These are phyloP conservation scores for Cladobotryum mycophilum DNA, from an alignment of 2,329 filamentous ascomycete species.

Conservation along the genomic window DNA sequence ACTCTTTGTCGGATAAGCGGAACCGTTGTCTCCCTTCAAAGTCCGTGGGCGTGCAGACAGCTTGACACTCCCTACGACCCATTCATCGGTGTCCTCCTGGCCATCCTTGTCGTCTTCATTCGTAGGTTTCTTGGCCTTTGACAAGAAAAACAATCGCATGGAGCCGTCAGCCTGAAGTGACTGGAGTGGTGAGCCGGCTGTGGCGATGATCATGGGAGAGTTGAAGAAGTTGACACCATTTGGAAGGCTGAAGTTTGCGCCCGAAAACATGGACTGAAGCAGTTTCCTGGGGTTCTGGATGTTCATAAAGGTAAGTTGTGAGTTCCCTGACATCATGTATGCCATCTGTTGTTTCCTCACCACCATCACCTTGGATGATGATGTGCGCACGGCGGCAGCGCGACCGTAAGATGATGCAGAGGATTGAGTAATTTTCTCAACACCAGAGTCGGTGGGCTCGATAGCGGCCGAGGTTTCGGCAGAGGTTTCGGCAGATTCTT, in stretches of 20 bases:
- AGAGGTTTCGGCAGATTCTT: not conserved
- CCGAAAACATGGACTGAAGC: constrained; percentile 6
- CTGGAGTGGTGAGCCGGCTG: constrained; percentile 2
- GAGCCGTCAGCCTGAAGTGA: constrained; percentile 3
- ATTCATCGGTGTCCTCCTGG: not conserved
- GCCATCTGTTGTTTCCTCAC: constrained; percentile 3
- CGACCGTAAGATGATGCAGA: not conserved
- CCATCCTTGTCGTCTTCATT: constrained; percentile 1
- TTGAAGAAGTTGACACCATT: constrained; percentile 3
- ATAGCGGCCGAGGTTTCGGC: not conserved
- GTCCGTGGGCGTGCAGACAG: constrained; percentile 4
- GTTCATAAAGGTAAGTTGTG: constrained; percentile 6
- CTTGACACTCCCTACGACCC: constrained; percentile 10
- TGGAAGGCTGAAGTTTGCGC: not conserved
- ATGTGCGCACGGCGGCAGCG: not conserved
- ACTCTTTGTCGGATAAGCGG: not conserved
- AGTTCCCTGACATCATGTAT: not conserved
- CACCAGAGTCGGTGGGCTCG: not conserved
- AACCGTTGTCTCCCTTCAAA: not conserved
- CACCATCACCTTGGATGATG: not conserved
- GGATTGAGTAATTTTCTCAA: not conserved
- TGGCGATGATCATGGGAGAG: constrained; percentile 9
- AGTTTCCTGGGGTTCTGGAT: constrained; percentile 5
- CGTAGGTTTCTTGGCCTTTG: constrained; percentile 2
- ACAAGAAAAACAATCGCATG: constrained; percentile 10